A percentile compares a stretch with the other conserved stretches of the same genome.
phyloP scores from a whole-genome alignment of 2,329 filamentous ascomycete species.

The Neofusicoccum ribis region DNA sequence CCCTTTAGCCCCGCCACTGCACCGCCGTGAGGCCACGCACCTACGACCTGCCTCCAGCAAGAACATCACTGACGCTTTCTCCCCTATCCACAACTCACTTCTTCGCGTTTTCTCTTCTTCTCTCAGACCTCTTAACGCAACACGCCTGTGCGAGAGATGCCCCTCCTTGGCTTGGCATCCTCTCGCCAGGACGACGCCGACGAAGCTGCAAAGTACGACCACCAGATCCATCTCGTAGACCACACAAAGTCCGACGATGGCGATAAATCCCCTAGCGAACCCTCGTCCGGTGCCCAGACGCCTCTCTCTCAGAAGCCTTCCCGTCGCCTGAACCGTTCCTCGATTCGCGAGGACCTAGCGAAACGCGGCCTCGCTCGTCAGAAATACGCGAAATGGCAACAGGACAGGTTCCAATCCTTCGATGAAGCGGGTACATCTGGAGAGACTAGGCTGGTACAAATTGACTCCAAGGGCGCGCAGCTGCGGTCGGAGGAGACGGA shows the following conservation, averaged over 20 bases:
- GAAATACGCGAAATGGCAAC: slow-evolving; percentile 37
- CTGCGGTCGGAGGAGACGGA: slow-evolving; percentile 1
- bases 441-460: not conserved
- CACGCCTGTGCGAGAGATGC: not conserved
- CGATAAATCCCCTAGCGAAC: slow-evolving; percentile 24
- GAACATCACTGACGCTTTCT: not conserved
- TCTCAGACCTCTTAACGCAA: not conserved
- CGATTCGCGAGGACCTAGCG: slow-evolving; percentile 28
- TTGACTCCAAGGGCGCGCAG: slow-evolving; percentile 8
- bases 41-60: not conserved
- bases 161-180: slow-evolving; percentile 8
- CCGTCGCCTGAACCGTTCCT: slow-evolving; percentile 27
- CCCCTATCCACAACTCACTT: not conserved
- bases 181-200: slow-evolving; percentile 17
- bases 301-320: not conserved
- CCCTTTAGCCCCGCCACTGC: not conserved
- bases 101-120: not conserved
- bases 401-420: slow-evolving; percentile 20
- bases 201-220: slow-evolving; percentile 45
- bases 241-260: slow-evolving; percentile 46
- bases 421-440: not conserved
- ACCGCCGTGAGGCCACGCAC: not conserved
- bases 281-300: slow-evolving; percentile 6
- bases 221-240: slow-evolving; percentile 71
- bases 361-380: slow-evolving; percentile 26